These are phyloP conservation scores for Diplogelasinospora grovesii DNA, from an alignment of 495 filamentous ascomycete species.

Conservation along the genomic window DNA sequence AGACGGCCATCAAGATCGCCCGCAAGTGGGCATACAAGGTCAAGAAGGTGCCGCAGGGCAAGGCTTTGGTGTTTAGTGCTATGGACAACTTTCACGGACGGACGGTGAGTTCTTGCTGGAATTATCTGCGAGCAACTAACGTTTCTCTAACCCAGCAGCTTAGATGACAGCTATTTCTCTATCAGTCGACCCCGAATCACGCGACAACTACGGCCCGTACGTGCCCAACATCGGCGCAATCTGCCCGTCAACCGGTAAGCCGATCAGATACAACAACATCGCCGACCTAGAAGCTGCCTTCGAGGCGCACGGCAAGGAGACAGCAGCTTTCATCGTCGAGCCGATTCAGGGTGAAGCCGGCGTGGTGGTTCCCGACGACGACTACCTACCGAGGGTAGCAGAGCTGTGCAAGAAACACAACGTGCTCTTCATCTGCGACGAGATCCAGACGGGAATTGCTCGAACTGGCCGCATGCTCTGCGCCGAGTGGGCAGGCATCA, in stretches of 20 bases:
- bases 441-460: slow-evolving; percentile 97
- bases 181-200: slow-evolving; percentile 89
- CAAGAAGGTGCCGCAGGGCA: slow-evolving; percentile 79
- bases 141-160: slow-evolving; percentile 17
- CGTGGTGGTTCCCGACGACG: slow-evolving; percentile 88
- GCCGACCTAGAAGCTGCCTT: slow-evolving; percentile 73
- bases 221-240: slow-evolving; percentile 78
- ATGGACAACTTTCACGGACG: slow-evolving; percentile 94
- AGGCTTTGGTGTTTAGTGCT: slow-evolving; percentile 79
- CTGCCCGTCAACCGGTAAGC: slow-evolving; percentile 67
- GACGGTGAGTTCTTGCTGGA: slow-evolving; percentile 76
- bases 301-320: slow-evolving; percentile 71
- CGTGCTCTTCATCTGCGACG: slow-evolving; percentile 91
- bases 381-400: slow-evolving; percentile 76
- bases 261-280: slow-evolving; percentile 80
- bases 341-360: slow-evolving; percentile 98
- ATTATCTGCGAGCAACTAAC: not conserved
- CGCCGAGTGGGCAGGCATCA: slow-evolving; percentile 89
- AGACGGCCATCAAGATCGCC: slow-evolving; percentile 95
- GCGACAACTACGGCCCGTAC: slow-evolving; percentile 95
- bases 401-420: slow-evolving; percentile 90
- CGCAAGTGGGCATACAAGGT: slow-evolving; percentile 98
- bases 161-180: slow-evolving; percentile 93
- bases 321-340: slow-evolving; percentile 92
- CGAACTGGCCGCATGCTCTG: slow-evolving; percentile 90